Evolutionary conservation across 495 filamentous ascomycete genomes (phyloP), one percentile per base, ranked within the genome.

Genomic region (Aspergillus mulundensis): DNA sequence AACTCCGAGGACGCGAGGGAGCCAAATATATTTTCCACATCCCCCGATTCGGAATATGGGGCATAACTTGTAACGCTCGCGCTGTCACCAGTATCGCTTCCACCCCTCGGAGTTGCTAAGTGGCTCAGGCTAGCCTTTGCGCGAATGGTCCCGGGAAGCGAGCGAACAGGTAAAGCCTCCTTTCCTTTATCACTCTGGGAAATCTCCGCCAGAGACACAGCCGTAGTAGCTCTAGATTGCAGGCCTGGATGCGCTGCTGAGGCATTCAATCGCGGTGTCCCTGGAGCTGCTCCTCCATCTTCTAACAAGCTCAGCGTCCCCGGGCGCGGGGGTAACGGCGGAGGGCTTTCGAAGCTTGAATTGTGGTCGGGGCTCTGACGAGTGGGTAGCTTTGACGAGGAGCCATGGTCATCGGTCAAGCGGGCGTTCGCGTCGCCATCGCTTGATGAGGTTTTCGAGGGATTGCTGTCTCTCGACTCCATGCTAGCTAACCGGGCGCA

Each of bases 41-140:
- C 87, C 6, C 85, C 83, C 10, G 81, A 76, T 23, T 87, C 88
- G 16, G 87, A 58, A 7, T 90, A 91, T 10, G 88, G 90, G 10
- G 87, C 81, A 67, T 84, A 86, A 76, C 91, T 97, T 70, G 82
- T 83, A 39, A 97, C 76, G 66, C 95, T 97, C 57, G 86, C 84
- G 10, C 83, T 83, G 59, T 97, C 95, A 43, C 86, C 87, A n/a
- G 74, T 72, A 53, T 90, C 88, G 60, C 83, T 87, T 8, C 66
- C 54, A 8, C 39, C 74, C 57, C 68, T 73, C n/a, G 71, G 64
- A 47, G 73, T 78, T 20, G 72, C 68, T 45, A 81, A 61, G 38
- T 74, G 78, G 49, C 70, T 76, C 8, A 81, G 64, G 39, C 77
- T 81, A 16, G 69, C 69, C 45, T 59, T 75, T 15, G 68, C 71